These are phyloP conservation scores for Candida nanaspora DNA, from an alignment of 805 yeast genomes.

Conservation along the genomic window DNA sequence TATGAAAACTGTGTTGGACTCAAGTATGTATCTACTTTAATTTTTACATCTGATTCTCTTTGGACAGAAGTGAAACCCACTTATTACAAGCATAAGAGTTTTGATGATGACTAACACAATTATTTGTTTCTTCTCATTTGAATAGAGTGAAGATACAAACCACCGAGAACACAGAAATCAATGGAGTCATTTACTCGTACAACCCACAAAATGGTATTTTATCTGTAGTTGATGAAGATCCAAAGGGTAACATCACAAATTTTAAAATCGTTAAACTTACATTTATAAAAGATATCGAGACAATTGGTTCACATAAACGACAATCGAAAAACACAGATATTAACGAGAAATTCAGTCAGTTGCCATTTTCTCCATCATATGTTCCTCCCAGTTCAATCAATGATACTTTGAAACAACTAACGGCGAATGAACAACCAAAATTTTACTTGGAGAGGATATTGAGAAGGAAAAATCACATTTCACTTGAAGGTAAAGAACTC, in stretches of 20 bases:
- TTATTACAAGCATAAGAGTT: too few species aligned
- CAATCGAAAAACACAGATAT: slow-evolving; percentile 4
- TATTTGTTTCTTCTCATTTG: neutral
- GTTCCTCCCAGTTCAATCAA: neutral
- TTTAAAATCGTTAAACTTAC: slow-evolving; percentile 50
- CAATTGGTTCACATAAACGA: too few species aligned
- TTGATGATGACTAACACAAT: too few species aligned
- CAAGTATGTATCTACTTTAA: slow-evolving; percentile 27
- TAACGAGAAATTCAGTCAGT: slow-evolving; percentile 16
- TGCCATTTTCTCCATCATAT: slow-evolving; percentile 13
- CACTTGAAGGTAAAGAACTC: slow-evolving; percentile 22
- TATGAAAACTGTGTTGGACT: slow-evolving; percentile 27
- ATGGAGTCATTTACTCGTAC: slow-evolving; percentile 61
- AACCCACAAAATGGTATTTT: slow-evolving; percentile 41
- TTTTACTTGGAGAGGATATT: slow-evolving; percentile 16
- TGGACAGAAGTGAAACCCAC: too few species aligned
- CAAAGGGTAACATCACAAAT: slow-evolving; percentile 15
- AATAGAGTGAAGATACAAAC: slow-evolving; percentile 54
- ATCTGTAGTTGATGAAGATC: slow-evolving; percentile 23
- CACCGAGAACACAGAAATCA: slow-evolving; percentile 44
- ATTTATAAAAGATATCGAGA: slow-evolving; percentile 49
- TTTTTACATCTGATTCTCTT: too few species aligned
- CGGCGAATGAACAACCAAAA: slow-evolving; percentile 1
- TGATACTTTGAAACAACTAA: neutral
- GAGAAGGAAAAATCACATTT: slow-evolving; percentile 11